A percentile compares a stretch with the other conserved stretches of the same genome.
phyloP scores from a whole-genome alignment of 2,329 filamentous ascomycete genomes.

The Corinectria fuckeliana region DNA sequence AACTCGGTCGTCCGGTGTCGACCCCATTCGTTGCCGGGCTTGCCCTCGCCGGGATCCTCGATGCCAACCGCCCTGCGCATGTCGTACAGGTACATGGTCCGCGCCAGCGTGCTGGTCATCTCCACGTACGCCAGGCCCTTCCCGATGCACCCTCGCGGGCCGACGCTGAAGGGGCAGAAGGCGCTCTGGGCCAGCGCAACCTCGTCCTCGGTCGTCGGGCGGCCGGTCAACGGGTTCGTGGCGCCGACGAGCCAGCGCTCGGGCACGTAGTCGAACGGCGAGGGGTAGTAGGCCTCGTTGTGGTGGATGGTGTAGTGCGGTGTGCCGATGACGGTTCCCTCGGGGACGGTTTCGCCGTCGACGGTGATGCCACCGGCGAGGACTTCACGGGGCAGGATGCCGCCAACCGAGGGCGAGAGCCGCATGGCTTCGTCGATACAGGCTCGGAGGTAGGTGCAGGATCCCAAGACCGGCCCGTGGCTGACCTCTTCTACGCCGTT shows the following conservation, averaged over 20 bases:
- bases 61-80: conserved; percentile 58
- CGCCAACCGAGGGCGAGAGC: conserved; percentile 65
- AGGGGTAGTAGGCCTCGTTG: conserved; percentile 66
- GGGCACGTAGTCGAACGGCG: conserved; percentile 64
- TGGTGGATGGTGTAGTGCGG: conserved; percentile 75
- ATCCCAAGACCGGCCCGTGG: conserved; percentile 55
- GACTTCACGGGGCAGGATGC: conserved; percentile 66
- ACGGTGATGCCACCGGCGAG: conserved; percentile 60
- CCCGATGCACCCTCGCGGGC: conserved; percentile 74
- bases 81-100: conserved; percentile 68
- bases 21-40: conserved; percentile 56
- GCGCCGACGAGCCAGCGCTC: conserved; percentile 69
- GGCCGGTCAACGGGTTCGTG: conserved; percentile 44
- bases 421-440: conserved; percentile 72
- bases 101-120: conserved; percentile 67
- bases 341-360: conserved; percentile 60
- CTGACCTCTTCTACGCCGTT: conserved; percentile 59
- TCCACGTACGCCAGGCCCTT: conserved; percentile 73
- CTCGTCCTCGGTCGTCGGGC: conserved; percentile 55
- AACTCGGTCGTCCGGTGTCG: conserved; percentile 66
- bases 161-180: conserved; percentile 77
- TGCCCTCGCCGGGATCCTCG: conserved; percentile 60
- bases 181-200: conserved; percentile 66
- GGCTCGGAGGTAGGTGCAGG: conserved; percentile 65
- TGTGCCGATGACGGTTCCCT: conserved; percentile 67